phyloP scores from a whole-genome alignment of 23 red algal species.

The Cyanidium caldarium region DNA sequence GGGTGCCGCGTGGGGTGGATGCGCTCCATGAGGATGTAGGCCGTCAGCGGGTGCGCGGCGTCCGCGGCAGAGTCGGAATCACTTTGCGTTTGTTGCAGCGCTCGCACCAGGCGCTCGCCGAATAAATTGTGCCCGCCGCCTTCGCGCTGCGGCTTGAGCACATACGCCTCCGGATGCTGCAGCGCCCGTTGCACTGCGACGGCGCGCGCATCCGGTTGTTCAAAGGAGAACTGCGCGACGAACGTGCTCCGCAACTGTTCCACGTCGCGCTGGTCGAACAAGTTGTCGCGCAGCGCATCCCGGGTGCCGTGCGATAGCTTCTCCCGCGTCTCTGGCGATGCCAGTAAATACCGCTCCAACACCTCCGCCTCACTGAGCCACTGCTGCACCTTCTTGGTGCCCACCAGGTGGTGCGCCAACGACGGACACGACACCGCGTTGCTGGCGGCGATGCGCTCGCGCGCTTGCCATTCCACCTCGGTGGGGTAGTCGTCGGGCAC shows the following conservation, averaged over 20 bases:
- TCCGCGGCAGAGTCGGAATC: neutral
- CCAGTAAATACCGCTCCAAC: conserved; percentile 38
- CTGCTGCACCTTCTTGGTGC: conserved; percentile 98
- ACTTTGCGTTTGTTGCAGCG: neutral
- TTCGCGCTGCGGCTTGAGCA: conserved; percentile 97
- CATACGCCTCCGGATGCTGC: conserved; percentile 31
- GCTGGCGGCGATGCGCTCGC: conserved; percentile 33
- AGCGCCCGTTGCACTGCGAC: conserved; percentile 23
- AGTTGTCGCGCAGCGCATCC: neutral
- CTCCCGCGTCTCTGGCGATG: neutral
- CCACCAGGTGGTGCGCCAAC: conserved; percentile 67
- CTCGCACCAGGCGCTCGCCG: conserved; percentile 17
- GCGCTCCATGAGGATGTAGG: conserved; percentile 78
- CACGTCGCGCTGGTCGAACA: conserved; percentile 8
- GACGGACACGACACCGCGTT: conserved; percentile 49
- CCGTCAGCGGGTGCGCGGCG: conserved; percentile 15
- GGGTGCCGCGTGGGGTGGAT: conserved; percentile 30
- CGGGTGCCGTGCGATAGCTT: neutral
- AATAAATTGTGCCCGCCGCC: conserved; percentile 96
- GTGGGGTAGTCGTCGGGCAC: conserved; percentile 53
- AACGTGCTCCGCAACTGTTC: conserved; percentile 41
- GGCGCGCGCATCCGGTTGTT: conserved; percentile 1
- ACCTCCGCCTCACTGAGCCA: conserved; percentile 30
- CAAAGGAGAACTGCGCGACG: conserved; percentile 42
- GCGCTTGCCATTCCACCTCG: conserved; percentile 50